phyloP scores from a whole-genome alignment of 768 basidiomycete species.

The Naganishia antarctica region DNA sequence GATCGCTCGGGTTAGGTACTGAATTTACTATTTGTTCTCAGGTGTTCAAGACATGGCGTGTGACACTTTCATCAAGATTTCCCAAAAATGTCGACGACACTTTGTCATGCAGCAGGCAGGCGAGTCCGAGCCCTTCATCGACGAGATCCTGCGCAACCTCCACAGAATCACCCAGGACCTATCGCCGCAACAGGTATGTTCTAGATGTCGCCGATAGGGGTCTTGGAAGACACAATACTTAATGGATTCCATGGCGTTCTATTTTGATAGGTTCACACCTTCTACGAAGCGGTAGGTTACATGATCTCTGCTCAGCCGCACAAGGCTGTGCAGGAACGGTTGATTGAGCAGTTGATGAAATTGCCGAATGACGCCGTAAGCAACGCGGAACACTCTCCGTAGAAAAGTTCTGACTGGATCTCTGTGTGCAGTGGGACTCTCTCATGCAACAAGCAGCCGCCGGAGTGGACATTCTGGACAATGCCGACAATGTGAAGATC shows the following conservation, averaged over 20 bases:
- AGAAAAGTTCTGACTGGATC: no score
- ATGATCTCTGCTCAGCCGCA: constrained; percentile 99
- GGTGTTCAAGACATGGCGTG: constrained; percentile 99
- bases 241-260: neutral
- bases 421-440: constrained; percentile 73
- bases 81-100: constrained; percentile 94
- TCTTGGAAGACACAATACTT: no score
- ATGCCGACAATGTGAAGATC: constrained; percentile 91
- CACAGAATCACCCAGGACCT: constrained; percentile 93
- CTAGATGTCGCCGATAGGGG: neutral
- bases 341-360: constrained; percentile 94
- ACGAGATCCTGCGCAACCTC: constrained; percentile 85
- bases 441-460: constrained; percentile 92
- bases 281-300: constrained; percentile 97
- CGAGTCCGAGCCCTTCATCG: constrained; percentile 94
- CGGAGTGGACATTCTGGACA: constrained; percentile 84
- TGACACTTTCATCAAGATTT: constrained; percentile 99
- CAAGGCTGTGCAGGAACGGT: constrained; percentile 89
- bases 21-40: constrained; percentile 37
- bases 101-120: constrained; percentile 98
- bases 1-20: no score
- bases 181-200: constrained; percentile 69
- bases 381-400: constrained; percentile 32
- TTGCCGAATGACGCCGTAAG: constrained; percentile 90
- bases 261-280: constrained; percentile 70